phyloP scores from a whole-genome alignment of 192 early-diverging fungal species.

The Phycomyces blakesleeanus region DNA sequence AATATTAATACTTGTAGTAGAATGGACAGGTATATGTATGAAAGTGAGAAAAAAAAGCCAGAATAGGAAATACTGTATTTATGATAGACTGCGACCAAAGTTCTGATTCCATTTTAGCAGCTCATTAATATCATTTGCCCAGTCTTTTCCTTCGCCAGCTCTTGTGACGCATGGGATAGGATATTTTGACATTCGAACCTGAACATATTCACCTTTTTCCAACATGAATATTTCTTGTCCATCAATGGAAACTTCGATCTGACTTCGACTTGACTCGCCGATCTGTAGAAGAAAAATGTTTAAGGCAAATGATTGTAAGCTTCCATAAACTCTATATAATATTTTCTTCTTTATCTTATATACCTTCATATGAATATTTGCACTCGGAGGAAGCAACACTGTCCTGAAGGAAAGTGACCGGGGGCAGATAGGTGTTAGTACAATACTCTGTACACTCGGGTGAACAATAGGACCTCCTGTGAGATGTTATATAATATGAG shows the following conservation, averaged over 20 bases:
- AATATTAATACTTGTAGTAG: too few species aligned
- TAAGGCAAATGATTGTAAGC: background rate
- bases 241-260: conserved; percentile 72
- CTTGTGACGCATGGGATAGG: conserved; percentile 76
- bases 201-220: conserved; percentile 59
- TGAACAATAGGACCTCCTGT: conserved; percentile 77
- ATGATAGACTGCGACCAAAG: conserved; percentile 39
- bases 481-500: background rate
- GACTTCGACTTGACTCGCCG: conserved; percentile 55
- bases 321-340: background rate
- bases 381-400: conserved; percentile 68
- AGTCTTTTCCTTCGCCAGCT: conserved; percentile 57
- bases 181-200: conserved; percentile 67
- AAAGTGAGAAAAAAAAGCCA: too few species aligned
- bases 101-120: conserved; percentile 85
- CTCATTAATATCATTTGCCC: conserved; percentile 82
- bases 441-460: conserved; percentile 67
- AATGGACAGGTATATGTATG: too few species aligned
- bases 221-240: conserved; percentile 71
- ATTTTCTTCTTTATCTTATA: too few species aligned
- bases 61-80: too few species aligned
- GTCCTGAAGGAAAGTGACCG: conserved; percentile 82
- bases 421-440: conserved; percentile 80
- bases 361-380: conserved; percentile 62
- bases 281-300: conserved; percentile 36